A percentile compares a stretch with the other conserved stretches of the same genome.
Conservation (phyloP, 176 grass and related monocot species). For the Oryza officinalis region DNA sequence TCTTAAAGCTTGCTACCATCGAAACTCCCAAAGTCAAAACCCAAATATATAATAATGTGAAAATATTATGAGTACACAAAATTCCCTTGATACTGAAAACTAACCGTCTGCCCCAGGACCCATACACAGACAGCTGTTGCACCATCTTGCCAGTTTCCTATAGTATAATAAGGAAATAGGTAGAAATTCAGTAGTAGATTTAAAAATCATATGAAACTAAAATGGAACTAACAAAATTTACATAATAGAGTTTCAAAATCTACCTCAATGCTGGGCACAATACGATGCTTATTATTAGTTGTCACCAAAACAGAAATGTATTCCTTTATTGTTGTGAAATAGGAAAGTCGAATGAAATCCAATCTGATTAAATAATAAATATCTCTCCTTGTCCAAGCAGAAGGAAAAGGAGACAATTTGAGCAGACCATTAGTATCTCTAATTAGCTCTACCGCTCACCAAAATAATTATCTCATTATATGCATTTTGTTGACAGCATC, state of each 20-base stretch:
- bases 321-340: not conserved
- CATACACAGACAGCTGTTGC: conserved; percentile 90
- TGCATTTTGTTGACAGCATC: not conserved
- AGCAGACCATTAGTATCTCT: not conserved
- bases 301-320: not conserved
- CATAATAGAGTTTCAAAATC: not conserved
- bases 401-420: not conserved
- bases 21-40: not conserved
- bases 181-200: not conserved
- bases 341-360: not conserved
- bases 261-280: not conserved
- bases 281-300: not conserved
- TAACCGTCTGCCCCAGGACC: conserved; percentile 79
- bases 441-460: not conserved
- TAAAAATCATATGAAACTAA: not conserved
- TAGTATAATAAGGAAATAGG: not conserved
- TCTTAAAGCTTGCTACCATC: not conserved
- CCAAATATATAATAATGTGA: not conserved
- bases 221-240: conserved; percentile 14
- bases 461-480: not conserved
- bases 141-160: conserved; percentile 98
- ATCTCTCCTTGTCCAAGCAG: not conserved
- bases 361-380: not conserved
- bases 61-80: conserved; percentile 3
- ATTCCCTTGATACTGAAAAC: conserved; percentile 11